Base-by-base conservation (phyloP, 2,329 filamentous ascomycete genomes). In the Talaromyces sp. region DNA sequence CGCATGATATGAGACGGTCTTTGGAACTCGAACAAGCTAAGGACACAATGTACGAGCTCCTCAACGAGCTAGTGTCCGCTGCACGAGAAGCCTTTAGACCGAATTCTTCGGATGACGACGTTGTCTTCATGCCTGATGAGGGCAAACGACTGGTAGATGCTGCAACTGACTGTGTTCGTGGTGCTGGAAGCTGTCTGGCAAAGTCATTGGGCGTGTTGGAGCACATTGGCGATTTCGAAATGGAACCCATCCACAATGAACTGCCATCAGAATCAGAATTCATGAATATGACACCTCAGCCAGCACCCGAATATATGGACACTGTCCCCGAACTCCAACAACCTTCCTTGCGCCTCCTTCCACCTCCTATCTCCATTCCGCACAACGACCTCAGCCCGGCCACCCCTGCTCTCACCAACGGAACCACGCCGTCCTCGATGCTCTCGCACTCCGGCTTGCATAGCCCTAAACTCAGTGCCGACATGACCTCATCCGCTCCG, bases 151-250 rank as follows among this genome's bases (percentile, higher is more conserved):
- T 96, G 46, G 83, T 94, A 32, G 81, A 84, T 62, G 90, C 91
- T 21, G 92, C 92, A 9, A 96, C 92, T 7, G 87, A 85, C 62
- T 97, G 92, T 70, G 92, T 99, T 27, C 88, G 91, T 66, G 89
- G 91, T 24, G 92, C 92, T 51, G 93, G 93, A 46, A 92, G 96
- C 67, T 97, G 93, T 73, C 89, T 96, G 21, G 88, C 89, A 7
- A 93, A 92, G 75, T 89, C 92, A 11, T 91, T 91, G 68, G 83
- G 85, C 71, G 86, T 95, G 51, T 88, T 99, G 61, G 92, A 96
- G 75, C 84, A 89, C 62, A 91, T 94, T 64, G 92, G 92, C 21
- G 92, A 96, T 73, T 96, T 96, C 65, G 92, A 96, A 73, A 86
- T 92, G 65, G 85, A 89, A 65, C 70, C 77, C 41, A 74, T 89